These are phyloP conservation scores for Strobilomyces dryophilus DNA, from an alignment of 768 basidiomycete genomes.

Conservation along the genomic window DNA sequence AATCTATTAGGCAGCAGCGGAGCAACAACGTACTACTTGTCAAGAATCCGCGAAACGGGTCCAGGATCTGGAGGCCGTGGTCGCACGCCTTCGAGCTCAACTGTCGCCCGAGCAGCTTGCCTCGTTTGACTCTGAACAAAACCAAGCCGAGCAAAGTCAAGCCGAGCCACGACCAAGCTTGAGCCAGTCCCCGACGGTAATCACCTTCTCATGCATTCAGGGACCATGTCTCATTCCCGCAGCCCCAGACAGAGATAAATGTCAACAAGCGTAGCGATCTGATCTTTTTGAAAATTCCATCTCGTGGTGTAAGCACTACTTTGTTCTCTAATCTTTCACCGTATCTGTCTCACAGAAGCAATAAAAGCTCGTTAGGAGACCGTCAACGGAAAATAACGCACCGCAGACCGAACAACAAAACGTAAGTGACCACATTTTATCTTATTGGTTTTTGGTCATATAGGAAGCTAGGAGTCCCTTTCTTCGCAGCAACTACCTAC, in stretches of 20 bases:
- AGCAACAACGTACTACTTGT: slow-evolving; percentile 9
- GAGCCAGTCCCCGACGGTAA: slow-evolving; percentile 11
- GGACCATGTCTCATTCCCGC: slow-evolving; percentile 3
- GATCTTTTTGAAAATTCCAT: slow-evolving; percentile 23
- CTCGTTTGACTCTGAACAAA: slow-evolving; percentile 6
- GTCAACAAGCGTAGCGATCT: slow-evolving; percentile 16
- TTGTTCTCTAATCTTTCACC: neutral
- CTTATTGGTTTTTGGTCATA: neutral
- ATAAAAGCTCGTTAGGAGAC: slow-evolving; percentile 10
- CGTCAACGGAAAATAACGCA: neutral
- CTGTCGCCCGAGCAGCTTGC: slow-evolving; percentile 19
- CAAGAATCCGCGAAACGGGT: slow-evolving; percentile 12
- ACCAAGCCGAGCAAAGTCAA: neutral
- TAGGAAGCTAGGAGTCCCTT: neutral
- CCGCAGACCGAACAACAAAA: slow-evolving; percentile 4
- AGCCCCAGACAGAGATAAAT: slow-evolving; percentile 8
- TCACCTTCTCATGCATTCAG: neutral
- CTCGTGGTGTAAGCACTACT: slow-evolving; percentile 15
- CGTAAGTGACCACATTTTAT: slow-evolving; percentile 8
- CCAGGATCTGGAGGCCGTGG: slow-evolving; percentile 15
- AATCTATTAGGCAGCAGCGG: slow-evolving; percentile 11
- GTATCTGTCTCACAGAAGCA: slow-evolving; percentile 1
- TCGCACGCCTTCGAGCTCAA: slow-evolving; percentile 16
- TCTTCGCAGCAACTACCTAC: neutral
- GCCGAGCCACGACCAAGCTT: neutral